Evolutionary conservation across 2,329 filamentous ascomycete species (phyloP), one percentile per base, ranked within the genome.

Genomic region (Pseudocercospora cruenta): DNA sequence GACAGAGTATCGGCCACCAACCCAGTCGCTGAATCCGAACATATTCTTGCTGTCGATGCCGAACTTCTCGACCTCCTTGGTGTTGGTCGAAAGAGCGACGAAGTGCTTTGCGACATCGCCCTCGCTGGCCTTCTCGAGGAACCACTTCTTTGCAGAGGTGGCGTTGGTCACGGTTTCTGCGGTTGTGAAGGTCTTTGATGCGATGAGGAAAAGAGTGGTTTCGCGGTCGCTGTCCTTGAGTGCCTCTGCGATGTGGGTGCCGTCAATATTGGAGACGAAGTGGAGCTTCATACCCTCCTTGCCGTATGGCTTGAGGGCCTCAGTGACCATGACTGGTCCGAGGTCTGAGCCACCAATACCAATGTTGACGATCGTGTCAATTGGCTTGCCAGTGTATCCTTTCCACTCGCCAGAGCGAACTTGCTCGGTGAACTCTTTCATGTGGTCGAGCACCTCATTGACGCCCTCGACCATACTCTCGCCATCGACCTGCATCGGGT

Each of bases 201-300:
- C 95, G 74, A 99, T 88, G 74, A 99, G 87, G 90, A 99, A 98
- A 70, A 99, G 91, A n/a, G 95, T 97, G 57, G 94, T 97, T 85
- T 99, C 95, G 58, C 94, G 94, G 80, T 99, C 89, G 8, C 94
- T 96, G 75, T 89, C 83, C 78, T 88, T 90, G 67, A 98, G 88
- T 59, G 95, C 94, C 84, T 99, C 95, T 57, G 93, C 92, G 79
- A 98, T 93, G 84, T 99, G 95, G 63, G 95, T 99, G 73, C 95
- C 95, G 79, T 99, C 95, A 78, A 99, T 98, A 87, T 99, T 99
- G 84, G 94, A 98, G 73, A 99, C 95, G 76, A 99, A 99, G 87
- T 98, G 94, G 54, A 98, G 87, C 70, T 90, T 97, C 84, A 93
- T 87, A 81, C 91, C 90, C 68, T 89, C 87, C 79, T 93, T 90